These are phyloP conservation scores for Penicillium fuscoglaucum DNA, from an alignment of 2,329 filamentous ascomycete species.

Conservation along the genomic window DNA sequence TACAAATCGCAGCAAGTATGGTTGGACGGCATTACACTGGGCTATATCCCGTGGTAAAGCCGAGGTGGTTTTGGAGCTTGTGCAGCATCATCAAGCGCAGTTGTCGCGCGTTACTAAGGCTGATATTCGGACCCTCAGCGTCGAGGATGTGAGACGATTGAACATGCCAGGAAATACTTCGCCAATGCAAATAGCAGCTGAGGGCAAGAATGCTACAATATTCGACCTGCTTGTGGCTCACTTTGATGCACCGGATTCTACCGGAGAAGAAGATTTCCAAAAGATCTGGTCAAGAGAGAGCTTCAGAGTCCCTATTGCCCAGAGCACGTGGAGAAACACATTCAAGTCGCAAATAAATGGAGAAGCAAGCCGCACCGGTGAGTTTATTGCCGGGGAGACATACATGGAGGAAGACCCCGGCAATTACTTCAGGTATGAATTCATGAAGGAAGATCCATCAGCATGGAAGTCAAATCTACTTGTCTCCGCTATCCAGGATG, in stretches of 20 bases:
- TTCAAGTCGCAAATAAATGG: neutral
- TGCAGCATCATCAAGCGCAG: neutral
- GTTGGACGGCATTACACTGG: neutral
- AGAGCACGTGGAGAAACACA: neutral
- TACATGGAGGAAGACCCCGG: neutral
- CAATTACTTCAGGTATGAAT: neutral
- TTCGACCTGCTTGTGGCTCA: neutral
- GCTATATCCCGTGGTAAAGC: neutral
- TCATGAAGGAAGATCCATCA: neutral
- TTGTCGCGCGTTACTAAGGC: neutral
- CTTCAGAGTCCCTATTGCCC: neutral
- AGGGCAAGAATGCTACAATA: neutral
- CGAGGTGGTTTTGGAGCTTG: neutral
- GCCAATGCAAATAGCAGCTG: neutral
- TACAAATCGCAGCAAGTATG: neutral
- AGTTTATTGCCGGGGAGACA: neutral
- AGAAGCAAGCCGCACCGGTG: accelerated
- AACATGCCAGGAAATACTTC: neutral
- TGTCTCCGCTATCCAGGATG: neutral
- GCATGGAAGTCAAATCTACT: neutral
- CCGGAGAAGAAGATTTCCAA: neutral
- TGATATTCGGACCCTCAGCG: neutral
- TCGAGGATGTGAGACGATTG: neutral
- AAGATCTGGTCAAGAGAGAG: neutral
- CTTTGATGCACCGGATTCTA: neutral